Base-by-base conservation (phyloP, 495 filamentous ascomycete genomes). In the Astrothelium subdiscretum region DNA sequence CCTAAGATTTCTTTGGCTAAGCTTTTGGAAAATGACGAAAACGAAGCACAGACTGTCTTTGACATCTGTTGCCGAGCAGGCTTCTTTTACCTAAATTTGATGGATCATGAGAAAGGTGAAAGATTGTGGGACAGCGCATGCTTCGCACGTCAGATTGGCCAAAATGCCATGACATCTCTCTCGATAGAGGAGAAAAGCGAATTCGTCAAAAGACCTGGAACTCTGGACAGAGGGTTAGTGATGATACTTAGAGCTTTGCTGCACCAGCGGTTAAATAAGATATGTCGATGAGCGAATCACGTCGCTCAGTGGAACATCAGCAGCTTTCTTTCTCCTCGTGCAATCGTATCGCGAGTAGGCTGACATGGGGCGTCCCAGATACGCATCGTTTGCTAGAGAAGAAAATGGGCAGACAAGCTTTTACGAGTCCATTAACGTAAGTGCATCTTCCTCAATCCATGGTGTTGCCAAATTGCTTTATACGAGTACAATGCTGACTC, bases 71-170 rank as follows among this genome's bases (percentile, higher is more conserved):
- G 64, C 31, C 38, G 42, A 35, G 31, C 64, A 15, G 67, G 67
- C 58, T 69, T 69, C 59, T 67, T 69, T 38, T 67, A 67, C 31
- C 65, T 69, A 18, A 62, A 69, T 26, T 65, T 69, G 15, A 63
- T 62, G 12, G 67, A 65, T 18, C 64, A 66, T 11, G 57, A 58
- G 26, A 59, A 62, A 3, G 67, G 67, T 32, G 62, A 68, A 27
- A 66, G 57, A 22, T 63, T 69, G 51, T 42, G 60, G 15, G 42
- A 68, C 8, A 65, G 65, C 48, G 62, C 67, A 26, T 63, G 65
- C 43, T 62, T 67, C 18, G 58, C 66, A 13, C 63, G 61, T 24
- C 40, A 57, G 1, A 48, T 48, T 48, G 43, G 43, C 43, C 43
- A 48, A 20, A 15, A 48, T 20, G 43, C 20, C 43, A 48, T 48